These are phyloP conservation scores for Oenanthe javanica DNA, from an alignment of 140 eudicot species.

Conservation along the genomic window DNA sequence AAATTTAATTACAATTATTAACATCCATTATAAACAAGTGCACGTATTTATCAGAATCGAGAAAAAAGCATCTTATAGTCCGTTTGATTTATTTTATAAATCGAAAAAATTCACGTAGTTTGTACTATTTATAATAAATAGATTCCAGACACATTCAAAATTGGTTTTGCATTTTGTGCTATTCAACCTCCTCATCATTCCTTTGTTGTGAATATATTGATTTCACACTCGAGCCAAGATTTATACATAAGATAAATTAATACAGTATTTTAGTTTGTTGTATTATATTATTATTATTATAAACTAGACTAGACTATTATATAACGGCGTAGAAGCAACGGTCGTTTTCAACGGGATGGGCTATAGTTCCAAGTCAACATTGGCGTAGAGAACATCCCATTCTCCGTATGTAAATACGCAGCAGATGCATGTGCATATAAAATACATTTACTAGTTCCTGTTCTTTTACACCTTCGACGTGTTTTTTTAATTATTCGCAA, in stretches of 20 bases:
- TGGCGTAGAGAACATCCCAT: constrained; percentile 3
- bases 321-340: constrained; percentile 19
- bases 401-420: not conserved
- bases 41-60: no score
- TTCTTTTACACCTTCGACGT: not conserved
- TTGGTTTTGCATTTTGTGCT: not conserved
- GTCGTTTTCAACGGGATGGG: no score
- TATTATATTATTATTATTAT: no score
- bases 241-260: not conserved
- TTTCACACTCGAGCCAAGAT: not conserved
- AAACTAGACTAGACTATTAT: no score
- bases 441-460: not conserved
- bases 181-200: constrained; percentile 25
- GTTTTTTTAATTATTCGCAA: not conserved
- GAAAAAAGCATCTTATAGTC: no score
- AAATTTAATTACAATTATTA: no score
- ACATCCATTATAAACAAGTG: no score
- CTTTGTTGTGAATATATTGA: constrained; percentile 4
- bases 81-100: no score
- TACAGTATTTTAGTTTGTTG: not conserved
- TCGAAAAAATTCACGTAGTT: no score
- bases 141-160: no score
- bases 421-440: no score
- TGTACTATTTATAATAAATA: no score
- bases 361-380: constrained; percentile 5